phyloP scores from a whole-genome alignment of 805 yeast genomes.

The Teunomyces stri region DNA sequence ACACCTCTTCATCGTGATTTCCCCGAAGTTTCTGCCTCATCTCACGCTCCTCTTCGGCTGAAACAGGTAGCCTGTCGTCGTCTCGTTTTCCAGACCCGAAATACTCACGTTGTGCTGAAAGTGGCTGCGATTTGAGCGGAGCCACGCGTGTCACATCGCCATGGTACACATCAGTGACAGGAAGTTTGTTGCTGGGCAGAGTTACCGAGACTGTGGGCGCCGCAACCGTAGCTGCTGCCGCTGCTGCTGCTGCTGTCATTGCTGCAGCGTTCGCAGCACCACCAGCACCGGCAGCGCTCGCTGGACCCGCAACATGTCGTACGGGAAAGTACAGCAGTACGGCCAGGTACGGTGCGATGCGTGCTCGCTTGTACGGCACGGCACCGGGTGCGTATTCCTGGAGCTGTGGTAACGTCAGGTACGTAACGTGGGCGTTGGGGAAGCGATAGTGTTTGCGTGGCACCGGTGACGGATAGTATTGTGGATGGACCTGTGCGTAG shows the following conservation, averaged over 20 bases:
- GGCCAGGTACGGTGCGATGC: slow-evolving; percentile 9
- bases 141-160: slow-evolving; percentile 47
- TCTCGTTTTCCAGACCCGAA: slow-evolving; percentile 21
- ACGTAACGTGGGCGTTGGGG: slow-evolving; percentile 11
- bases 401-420: slow-evolving; percentile 8
- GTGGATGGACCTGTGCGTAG: not conserved
- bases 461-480: slow-evolving; percentile 9
- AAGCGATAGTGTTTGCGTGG: slow-evolving; percentile 10
- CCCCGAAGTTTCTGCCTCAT: slow-evolving; percentile 26
- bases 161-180: slow-evolving; percentile 50
- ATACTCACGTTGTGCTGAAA: slow-evolving; percentile 45
- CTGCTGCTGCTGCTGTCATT: not conserved
- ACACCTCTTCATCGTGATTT: slow-evolving; percentile 20
- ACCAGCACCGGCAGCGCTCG: not conserved
- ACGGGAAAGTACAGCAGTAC: slow-evolving; percentile 8
- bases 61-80: slow-evolving; percentile 28
- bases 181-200: slow-evolving; percentile 21
- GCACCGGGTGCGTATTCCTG: not conserved
- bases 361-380: slow-evolving; percentile 5
- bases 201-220: slow-evolving; percentile 8
- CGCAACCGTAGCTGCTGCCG: not conserved
- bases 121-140: slow-evolving; percentile 50
- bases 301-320: slow-evolving; percentile 4
- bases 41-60: slow-evolving; percentile 31
- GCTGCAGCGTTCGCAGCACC: not conserved